phyloP scores from a whole-genome alignment of 1,284 basidiomycete species.

The Apiotrichum siamense region DNA sequence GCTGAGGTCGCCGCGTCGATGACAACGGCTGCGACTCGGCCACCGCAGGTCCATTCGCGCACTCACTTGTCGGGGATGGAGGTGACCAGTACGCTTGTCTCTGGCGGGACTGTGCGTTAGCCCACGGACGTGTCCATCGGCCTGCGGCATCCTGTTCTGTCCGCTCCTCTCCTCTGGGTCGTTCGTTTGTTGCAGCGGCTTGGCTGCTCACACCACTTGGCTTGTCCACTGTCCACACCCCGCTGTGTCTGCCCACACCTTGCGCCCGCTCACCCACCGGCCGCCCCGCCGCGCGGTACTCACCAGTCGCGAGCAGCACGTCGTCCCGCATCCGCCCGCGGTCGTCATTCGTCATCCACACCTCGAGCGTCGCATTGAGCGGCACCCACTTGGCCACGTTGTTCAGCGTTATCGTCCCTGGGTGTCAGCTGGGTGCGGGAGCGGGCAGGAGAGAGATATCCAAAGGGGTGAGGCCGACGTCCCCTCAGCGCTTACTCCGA shows the following conservation, averaged over 20 bases:
- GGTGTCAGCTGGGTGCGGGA: neutral
- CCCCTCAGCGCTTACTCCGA: no score
- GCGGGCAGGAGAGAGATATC: neutral
- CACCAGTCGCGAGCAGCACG: neutral
- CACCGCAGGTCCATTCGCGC: no score
- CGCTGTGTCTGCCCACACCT: no score
- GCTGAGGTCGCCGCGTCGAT: no score
- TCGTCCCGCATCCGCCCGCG: neutral
- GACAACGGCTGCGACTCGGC: neutral
- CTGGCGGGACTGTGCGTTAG: neutral
- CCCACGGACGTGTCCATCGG: neutral
- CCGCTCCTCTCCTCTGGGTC: no score
- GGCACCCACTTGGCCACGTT: neutral
- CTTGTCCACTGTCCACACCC: neutral
- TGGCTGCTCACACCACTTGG: neutral
- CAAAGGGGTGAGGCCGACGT: no score
- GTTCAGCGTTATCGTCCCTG: neutral
- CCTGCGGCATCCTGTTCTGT: no score
- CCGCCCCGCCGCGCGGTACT: neutral
- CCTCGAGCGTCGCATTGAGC: neutral
- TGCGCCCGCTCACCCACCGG: no score
- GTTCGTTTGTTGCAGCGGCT: no score
- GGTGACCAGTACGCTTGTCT: neutral
- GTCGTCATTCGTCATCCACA: neutral
- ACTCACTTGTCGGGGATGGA: neutral